Base-by-base conservation (phyloP, 1,284 basidiomycete species). In the Ganoderma lingzhi region DNA sequence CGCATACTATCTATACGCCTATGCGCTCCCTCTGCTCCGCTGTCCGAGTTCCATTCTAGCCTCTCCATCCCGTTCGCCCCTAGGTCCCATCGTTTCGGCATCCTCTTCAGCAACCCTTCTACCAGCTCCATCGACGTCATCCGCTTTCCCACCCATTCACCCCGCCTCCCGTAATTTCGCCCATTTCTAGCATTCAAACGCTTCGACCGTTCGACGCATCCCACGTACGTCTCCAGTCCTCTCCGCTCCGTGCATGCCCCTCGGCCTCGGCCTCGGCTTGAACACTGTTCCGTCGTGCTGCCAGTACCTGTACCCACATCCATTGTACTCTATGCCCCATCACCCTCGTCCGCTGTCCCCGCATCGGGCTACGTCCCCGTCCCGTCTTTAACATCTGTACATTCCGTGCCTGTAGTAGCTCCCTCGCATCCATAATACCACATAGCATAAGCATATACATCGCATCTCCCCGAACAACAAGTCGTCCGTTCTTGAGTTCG, bases 1-100 rank as follows among this genome's bases (percentile, higher is more conserved):
- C 62, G 62, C 66, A 67, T 64, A 64, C 66, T 73, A 68, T 69
- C 70, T 70, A 71, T 73, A 66, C 72, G 70, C 70, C 66, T 67
- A 73, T 71, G 70, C 69, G 65, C 62, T 65, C 63, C 62, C 69
- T 58, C 64, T 58, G 51, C 42, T 53, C 60, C 39, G 64, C 62
- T 51, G 32, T 55, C 45, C 39, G 35, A 32, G 30, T 58, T 12
- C 39, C 64, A 37, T 56, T 41, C 35, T 68, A 45, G 55, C 63
- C 32, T 58, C 41, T 12, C 39, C 51, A 10, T 35, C 53, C 28
- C 10, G 51, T 12, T 39, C 41, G 32, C 8, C 44, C 8, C 44
- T 45, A 42, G 23, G n/a, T 48, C 48, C 59, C 23, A 17, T 59
- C 42, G 39, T n/a, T 59, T 32, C 39, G 51, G 48, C 59, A 19